Base-by-base conservation (phyloP, 192 early-diverging fungal species). In the Phlyctochytrium arcticum region DNA sequence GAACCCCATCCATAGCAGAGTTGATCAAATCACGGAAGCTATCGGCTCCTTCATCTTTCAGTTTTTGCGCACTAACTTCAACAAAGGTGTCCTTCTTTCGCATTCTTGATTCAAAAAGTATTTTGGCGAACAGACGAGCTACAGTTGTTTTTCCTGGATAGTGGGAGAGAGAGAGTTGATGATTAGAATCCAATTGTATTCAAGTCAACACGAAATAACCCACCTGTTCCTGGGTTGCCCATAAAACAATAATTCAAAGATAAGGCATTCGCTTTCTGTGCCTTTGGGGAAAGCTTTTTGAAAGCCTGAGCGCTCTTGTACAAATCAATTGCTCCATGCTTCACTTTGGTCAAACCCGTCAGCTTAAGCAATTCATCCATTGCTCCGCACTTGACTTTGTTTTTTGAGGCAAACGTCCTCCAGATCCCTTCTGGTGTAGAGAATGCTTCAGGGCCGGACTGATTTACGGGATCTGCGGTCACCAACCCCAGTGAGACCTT, bases 31-130 rank as follows among this genome's bases (percentile, higher is more conserved):
- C 15, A 21, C 57, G 34, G 42, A 73, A 73, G 21, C 64, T 58
- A 62, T 73, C 71, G 21, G 69, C 42, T 17, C 71, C 71, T 30
- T 73, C 61, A 42, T 73, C 71, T 46, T 72, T 72, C 23, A 73
- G 46, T 12, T 39, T 50, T 10, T 71, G 70, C 12, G 71, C 53
- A 17, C 31, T 63, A 5, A 30, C 19, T 21, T 72, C 62, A 33
- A 72, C 19, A 26, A 64, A 73, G 39, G 35, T 59, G 10, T 36
- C 51, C 27, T 30, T 56, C 36, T 55, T 24, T 2, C 73, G 53
- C 29, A 74, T n/a, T 31, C 44, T 19, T 12, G 70, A 76, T 32
- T 74, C 73, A 26, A 51, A 8, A 6, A 74, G 67, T 21, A 74
- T 65, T 36, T 62, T 6, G 9, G 73, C 67, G 31, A 74, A 67